phyloP scores from a whole-genome alignment of 208 protist genomes.

The Leishmania mexicana region DNA sequence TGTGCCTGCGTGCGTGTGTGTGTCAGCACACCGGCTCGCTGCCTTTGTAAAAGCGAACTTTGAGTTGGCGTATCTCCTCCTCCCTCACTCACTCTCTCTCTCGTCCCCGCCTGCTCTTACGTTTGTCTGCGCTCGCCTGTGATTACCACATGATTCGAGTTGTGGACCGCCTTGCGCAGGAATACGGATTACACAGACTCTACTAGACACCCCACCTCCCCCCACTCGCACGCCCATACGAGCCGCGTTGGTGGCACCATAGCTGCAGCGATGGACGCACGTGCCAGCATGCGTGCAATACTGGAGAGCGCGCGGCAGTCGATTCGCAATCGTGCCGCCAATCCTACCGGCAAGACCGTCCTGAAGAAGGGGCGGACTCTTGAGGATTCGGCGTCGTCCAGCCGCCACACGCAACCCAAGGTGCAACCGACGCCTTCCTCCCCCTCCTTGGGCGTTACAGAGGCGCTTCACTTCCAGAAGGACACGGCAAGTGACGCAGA shows the following conservation, averaged over 20 bases:
- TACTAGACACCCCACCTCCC: neutral
- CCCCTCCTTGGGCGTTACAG: slow-evolving; percentile 10
- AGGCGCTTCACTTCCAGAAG: slow-evolving; percentile 25
- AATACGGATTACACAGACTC: neutral
- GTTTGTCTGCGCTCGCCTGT: neutral
- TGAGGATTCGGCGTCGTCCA: neutral
- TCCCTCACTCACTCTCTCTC: neutral
- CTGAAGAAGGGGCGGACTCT: slow-evolving; percentile 15
- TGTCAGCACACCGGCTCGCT: neutral
- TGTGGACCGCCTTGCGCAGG: neutral
- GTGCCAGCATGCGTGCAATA: slow-evolving; percentile 37
- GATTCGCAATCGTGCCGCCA: slow-evolving; percentile 32
- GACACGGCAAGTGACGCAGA: slow-evolving; percentile 6
- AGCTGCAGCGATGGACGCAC: slow-evolving; percentile 14
- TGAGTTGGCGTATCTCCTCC: neutral
- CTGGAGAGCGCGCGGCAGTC: slow-evolving; percentile 32
- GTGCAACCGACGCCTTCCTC: slow-evolving; percentile 39
- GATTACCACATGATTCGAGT: neutral
- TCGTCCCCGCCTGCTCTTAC: neutral
- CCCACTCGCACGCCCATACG: neutral
- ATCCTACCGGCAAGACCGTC: slow-evolving; percentile 8
- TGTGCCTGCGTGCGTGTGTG: neutral
- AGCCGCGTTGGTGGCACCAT: neutral
- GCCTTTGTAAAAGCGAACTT: neutral
- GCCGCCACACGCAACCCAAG: slow-evolving; percentile 9